Evolutionary conservation across 495 filamentous ascomycete species (phyloP), one percentile per base, ranked within the genome.

Genomic region (Penicillium ucsense): DNA sequence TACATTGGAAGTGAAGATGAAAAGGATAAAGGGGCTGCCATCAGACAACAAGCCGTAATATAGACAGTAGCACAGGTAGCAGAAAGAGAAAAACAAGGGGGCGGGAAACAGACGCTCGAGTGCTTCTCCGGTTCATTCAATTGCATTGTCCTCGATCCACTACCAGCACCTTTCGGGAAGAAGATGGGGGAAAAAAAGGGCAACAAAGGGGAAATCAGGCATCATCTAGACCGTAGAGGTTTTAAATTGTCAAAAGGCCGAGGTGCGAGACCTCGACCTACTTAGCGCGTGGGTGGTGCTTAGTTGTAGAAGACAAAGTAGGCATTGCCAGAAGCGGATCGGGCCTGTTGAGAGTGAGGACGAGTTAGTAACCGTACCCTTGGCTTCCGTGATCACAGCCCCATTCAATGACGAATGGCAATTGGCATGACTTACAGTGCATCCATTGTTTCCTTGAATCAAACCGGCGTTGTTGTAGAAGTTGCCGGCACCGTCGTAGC

Each of bases 401-500:
- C 20, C 12, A 35, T 8, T 31, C 8, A 30, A 12, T 2, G 11
- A n/a, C 38, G 46, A 1, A 30, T n/a, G 35, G 34, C 1, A 35
- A 20, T 4, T 12, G 11, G n/a, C 9, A 42, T 8, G 50, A 62
- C 65, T 59, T 64, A 88, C 85, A 50, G 85, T 88, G 77, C 85
- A 89, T 48, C 85, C 85, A 41, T 69, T 75, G 43, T 65, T 59
- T 43, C 65, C 65, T 38, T 60, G 47, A 38, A 74, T 67, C 43
- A 49, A 54, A 28, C 64, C 61, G 8, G 68, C 74, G 47, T 63
- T 68, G 50, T 60, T 50, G 50, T 62, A 62, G 50, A 73, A 80
- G 36, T 73, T 54, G 36, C 86, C 87, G 49, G 79, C 29, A 10
- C 54, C 71, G 49, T 80, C 74, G 56, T 88, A 87, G 53, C 69